Evolutionary conservation across 257 asterid species (phyloP).

Genomic region (Jasminum sambac): DNA sequence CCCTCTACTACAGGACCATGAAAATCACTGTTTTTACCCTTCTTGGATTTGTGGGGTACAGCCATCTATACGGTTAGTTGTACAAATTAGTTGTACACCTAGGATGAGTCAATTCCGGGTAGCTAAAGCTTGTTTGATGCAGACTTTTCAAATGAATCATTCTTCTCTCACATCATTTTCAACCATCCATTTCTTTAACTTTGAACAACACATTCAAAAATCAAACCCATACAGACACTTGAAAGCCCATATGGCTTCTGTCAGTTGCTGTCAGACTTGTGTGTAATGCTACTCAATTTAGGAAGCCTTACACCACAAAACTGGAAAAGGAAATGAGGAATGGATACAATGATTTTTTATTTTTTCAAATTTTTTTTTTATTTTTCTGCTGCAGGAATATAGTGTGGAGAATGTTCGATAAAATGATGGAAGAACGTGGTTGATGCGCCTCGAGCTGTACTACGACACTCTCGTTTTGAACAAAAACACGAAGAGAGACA

Average conservation of each 20-base stretch:
- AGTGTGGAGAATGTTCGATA: neutral
- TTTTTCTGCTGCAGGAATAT: slow-evolving; percentile 4
- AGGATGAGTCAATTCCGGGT: no score
- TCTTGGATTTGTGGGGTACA: no score
- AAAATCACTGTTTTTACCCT: no score
- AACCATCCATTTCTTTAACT: no score
- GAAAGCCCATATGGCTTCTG: neutral
- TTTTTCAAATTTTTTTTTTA: neutral
- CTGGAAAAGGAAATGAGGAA: neutral
- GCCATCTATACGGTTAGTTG: no score
- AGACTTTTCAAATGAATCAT: no score
- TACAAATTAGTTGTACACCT: no score
- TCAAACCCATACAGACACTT: no score
- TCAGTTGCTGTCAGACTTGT: neutral
- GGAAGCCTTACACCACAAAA: neutral
- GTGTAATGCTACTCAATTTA: neutral
- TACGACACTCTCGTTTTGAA: neutral
- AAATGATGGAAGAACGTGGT: neutral
- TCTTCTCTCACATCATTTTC: no score
- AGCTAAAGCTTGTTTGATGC: no score
- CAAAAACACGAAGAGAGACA: neutral
- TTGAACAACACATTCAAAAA: no score
- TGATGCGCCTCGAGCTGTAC: neutral
- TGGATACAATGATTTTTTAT: neutral
- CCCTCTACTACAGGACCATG: no score